Evolutionary conservation across 1,139 yeast species (phyloP), one percentile per base, ranked within the genome.

Genomic region (Taiozyma onychis): DNA sequence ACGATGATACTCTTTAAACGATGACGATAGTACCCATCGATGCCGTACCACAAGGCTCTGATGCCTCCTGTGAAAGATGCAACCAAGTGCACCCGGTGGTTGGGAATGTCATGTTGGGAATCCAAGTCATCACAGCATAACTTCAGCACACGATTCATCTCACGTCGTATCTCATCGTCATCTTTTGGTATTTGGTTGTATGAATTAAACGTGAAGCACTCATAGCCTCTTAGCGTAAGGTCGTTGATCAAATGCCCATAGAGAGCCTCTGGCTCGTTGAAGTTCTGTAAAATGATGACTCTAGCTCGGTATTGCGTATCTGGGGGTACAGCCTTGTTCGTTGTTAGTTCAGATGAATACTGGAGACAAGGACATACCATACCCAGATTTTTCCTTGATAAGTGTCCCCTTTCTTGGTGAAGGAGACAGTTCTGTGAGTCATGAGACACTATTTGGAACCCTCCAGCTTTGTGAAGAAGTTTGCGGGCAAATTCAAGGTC

Each of bases 71-170:
- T 48, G 35, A 52, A 46, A 22, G 48, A 49, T 1, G 54, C 59
- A n/a, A 58, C 21, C 11, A 58, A 42, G 35, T 57, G 60, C 1
- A 58, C 39, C 21, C 48, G 37, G 10, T 44, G 48, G 26, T 37
- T 47, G 4, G 41, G 41, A 5, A 45, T 6, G 3, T 46, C 47
- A 0, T 10, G 26, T 14, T 42, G 48, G 1, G 44, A 37, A 32
- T 53, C 56, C n/a, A 57, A 37, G 32, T 58, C 61, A 43, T 53
- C 54, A 16, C 56, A 49, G 28, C 59, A 56, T 49, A 57, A 44
- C 16, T 52, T 50, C 16, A 58, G 48, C 6, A 54, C 48, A 8
- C 55, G 42, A 37, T 55, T 53, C 18, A 56, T 44, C 50, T 57
- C 60, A 35, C 52, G 50, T 21, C 50, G 47, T 35, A 53, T 44